phyloP scores from a whole-genome alignment of 2,329 filamentous ascomycete species.

The Ophiocordyceps camponoti-leonardi region DNA sequence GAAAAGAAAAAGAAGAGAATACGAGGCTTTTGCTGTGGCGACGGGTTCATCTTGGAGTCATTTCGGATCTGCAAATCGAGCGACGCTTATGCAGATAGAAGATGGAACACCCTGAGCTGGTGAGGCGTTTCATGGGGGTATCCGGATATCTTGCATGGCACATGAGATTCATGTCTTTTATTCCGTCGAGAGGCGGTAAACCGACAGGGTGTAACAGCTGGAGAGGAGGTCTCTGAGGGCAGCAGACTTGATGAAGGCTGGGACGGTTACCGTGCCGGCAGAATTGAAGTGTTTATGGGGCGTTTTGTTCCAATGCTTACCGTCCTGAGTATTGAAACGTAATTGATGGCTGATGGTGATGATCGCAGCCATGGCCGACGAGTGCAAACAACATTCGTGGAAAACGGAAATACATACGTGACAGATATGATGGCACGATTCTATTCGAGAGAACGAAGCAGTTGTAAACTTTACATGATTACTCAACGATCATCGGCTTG shows the following conservation, averaged over 20 bases:
- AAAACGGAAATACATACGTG: too few relatives aligned
- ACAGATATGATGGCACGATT: too few relatives aligned
- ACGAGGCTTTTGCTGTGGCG: conserved; percentile 29
- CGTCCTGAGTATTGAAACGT: too few relatives aligned
- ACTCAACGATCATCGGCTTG: too few relatives aligned
- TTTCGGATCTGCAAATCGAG: conserved; percentile 36
- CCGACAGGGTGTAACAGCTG: conserved; percentile 10
- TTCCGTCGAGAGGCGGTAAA: conserved; percentile 15
- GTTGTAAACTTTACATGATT: too few relatives aligned
- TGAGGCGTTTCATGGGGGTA: conserved; percentile 47
- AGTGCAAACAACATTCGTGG: too few relatives aligned
- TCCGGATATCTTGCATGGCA: conserved; percentile 69
- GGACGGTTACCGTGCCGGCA: not conserved
- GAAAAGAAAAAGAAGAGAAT: conserved; percentile 31
- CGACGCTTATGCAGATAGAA: conserved; percentile 48
- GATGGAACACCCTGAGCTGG: conserved; percentile 48
- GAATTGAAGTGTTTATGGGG: not conserved
- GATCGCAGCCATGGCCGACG: too few relatives aligned
- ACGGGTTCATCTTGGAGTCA: conserved; percentile 29
- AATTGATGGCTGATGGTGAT: too few relatives aligned
- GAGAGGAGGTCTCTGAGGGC: conserved; percentile 32
- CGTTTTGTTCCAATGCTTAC: not conserved
- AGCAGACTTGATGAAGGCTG: conserved; percentile 22
- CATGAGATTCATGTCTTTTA: conserved; percentile 16
- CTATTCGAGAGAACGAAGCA: too few relatives aligned